These are phyloP conservation scores for Harringtonia lauricola DNA, from an alignment of 2,329 filamentous ascomycete species.

Conservation along the genomic window DNA sequence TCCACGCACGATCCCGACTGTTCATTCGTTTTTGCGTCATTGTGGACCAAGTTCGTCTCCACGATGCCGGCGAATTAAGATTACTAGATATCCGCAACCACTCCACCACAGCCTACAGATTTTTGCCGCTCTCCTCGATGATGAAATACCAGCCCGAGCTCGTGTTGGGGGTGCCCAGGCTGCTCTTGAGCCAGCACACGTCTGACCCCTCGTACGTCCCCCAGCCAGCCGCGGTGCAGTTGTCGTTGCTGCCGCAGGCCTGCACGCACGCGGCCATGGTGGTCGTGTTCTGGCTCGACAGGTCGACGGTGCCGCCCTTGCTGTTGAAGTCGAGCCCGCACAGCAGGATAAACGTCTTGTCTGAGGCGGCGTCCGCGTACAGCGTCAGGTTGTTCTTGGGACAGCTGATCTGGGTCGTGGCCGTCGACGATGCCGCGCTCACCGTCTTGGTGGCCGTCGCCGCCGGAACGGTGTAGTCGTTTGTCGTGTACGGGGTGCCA, in stretches of 20 bases:
- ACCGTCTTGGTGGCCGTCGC: not conserved
- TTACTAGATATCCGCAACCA: too few relatives aligned
- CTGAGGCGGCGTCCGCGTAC: conserved; percentile 12
- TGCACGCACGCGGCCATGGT: conserved; percentile 22
- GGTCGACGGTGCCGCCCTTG: conserved; percentile 17
- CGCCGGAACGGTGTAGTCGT: too few relatives aligned
- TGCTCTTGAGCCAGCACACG: conserved; percentile 25
- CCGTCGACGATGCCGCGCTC: not conserved
- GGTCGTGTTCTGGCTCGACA: conserved; percentile 14
- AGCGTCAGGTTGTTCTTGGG: conserved; percentile 22
- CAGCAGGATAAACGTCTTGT: conserved; percentile 19
- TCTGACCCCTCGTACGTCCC: conserved; percentile 17
- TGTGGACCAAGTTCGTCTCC: too few relatives aligned
- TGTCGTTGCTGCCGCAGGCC: conserved; percentile 16
- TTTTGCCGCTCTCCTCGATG: conserved; percentile 13
- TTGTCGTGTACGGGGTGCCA: too few relatives aligned
- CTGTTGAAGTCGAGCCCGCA: conserved; percentile 25
- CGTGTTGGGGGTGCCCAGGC: conserved; percentile 16
- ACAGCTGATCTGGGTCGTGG: conserved; percentile 13
- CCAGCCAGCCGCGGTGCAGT: conserved; percentile 24
- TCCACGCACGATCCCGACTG: too few relatives aligned
- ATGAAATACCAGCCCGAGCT: conserved; percentile 21
- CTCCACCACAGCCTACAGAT: not conserved
- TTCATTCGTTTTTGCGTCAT: too few relatives aligned
- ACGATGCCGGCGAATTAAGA: too few relatives aligned